These are phyloP conservation scores for Paraphoma chrysanthemicola DNA, from an alignment of 2,329 filamentous ascomycete species.

Conservation along the genomic window DNA sequence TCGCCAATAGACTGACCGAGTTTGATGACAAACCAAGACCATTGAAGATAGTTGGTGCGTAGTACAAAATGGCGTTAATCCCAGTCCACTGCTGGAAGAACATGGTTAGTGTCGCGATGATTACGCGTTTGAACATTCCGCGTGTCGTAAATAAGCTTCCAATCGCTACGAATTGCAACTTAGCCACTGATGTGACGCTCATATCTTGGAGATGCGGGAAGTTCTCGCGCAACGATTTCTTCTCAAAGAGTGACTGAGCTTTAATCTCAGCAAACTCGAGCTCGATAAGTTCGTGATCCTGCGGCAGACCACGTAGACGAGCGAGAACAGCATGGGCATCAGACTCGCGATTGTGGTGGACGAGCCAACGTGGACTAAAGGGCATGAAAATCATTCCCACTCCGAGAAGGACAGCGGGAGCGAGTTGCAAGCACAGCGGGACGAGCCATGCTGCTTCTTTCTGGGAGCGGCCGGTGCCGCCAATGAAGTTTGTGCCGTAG, in stretches of 20 bases:
- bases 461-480: constrained; percentile 65
- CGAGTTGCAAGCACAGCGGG: constrained; percentile 73
- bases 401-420: constrained; percentile 70
- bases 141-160: constrained; percentile 68
- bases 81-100: constrained; percentile 60
- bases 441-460: constrained; percentile 75
- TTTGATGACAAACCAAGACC: constrained; percentile 53
- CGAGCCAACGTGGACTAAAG: constrained; percentile 77
- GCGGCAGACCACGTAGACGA: constrained; percentile 65
- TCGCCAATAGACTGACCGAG: constrained; percentile 66
- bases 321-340: constrained; percentile 71
- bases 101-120: constrained; percentile 64
- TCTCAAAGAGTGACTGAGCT: constrained; percentile 77
- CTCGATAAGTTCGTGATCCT: constrained; percentile 72
- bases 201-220: constrained; percentile 70
- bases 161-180: constrained; percentile 69
- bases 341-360: constrained; percentile 71
- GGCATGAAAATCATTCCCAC: constrained; percentile 80
- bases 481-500: constrained; percentile 52
- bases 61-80: constrained; percentile 55
- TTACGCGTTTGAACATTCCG: constrained; percentile 71
- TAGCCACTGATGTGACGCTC: constrained; percentile 63
- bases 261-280: constrained; percentile 83
- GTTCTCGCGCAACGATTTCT: constrained; percentile 69
- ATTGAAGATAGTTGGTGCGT: constrained; percentile 58